These are phyloP conservation scores for Mycena floridula DNA, from an alignment of 768 basidiomycete genomes.

Conservation along the genomic window DNA sequence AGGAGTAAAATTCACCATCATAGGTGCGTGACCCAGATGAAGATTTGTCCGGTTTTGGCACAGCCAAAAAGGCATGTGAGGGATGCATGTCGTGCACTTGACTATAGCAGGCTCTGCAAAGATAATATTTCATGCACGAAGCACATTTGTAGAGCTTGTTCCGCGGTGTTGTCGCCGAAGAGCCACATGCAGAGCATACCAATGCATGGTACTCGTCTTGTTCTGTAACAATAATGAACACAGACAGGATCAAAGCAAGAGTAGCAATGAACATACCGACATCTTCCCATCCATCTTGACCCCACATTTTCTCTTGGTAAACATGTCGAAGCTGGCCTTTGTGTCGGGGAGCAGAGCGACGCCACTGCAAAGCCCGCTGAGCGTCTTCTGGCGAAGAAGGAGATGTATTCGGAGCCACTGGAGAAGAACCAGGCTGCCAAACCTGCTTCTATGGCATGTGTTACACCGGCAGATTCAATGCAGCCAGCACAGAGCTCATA, in stretches of 20 bases:
- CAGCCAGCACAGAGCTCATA: constrained; percentile 85
- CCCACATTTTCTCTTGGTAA: constrained; percentile 85
- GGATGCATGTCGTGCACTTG: constrained; percentile 92
- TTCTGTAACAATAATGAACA: constrained; percentile 21
- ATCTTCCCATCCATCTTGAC: constrained; percentile 76
- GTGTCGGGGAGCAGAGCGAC: constrained; percentile 59
- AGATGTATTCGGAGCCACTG: constrained; percentile 26
- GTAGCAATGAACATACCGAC: constrained; percentile 53
- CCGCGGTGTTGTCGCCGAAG: constrained; percentile 32
- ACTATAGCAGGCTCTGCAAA: constrained; percentile 85
- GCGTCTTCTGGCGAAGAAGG: constrained; percentile 53
- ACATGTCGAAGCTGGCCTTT: constrained; percentile 81
- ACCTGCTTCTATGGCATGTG: constrained; percentile 65
- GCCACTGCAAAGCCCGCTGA: constrained; percentile 48
- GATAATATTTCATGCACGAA: constrained; percentile 70
- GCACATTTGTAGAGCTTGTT: constrained; percentile 79
- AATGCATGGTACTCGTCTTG: constrained; percentile 66
- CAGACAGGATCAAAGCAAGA: background rate
- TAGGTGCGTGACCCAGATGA: constrained; percentile 25
- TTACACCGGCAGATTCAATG: constrained; percentile 69
- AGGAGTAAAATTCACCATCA: constrained; percentile 31
- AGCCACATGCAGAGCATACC: constrained; percentile 79
- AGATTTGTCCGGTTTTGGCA: constrained; percentile 52
- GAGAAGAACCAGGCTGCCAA: constrained; percentile 43
- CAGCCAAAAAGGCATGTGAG: constrained; percentile 75